Percentiles rank a stretch among this genome's conserved stretches.
Evolutionary conservation across 192 early-diverging fungal species (phyloP).

Genomic region (Podila epicladia): DNA sequence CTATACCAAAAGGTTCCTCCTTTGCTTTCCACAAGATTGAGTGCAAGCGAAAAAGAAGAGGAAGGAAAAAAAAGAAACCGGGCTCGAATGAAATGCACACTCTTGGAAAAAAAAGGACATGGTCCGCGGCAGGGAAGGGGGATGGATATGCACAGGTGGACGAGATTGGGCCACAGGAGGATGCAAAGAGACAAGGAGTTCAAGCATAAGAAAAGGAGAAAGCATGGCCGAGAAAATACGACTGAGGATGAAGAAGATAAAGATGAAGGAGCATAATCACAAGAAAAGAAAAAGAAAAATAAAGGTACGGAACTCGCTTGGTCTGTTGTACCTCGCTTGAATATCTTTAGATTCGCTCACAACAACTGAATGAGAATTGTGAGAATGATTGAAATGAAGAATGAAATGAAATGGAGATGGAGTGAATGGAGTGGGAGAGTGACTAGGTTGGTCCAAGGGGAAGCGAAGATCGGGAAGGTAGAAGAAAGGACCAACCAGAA

Average conservation of each 20-base stretch:
- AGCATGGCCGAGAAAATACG: neutral
- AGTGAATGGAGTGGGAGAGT: no score
- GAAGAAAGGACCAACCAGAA: no score
- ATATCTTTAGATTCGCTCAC: no score
- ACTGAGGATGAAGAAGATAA: neutral
- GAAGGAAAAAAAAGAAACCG: neutral
- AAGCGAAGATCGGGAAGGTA: no score
- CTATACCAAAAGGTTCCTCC: no score
- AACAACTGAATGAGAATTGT: no score
- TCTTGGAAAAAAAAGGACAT: neutral
- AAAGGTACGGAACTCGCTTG: neutral
- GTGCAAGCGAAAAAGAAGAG: neutral
- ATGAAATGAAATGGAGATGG: no score
- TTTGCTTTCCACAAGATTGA: neutral
- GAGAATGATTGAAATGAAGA: no score
- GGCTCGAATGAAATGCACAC: neutral
- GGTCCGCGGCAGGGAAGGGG: conserved; percentile 7
- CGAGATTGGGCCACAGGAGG: neutral
- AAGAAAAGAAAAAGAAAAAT: neutral
- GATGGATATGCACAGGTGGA: neutral
- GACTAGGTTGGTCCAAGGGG: no score
- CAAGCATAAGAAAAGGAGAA: neutral
- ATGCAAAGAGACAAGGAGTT: neutral
- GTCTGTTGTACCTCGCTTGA: no score
- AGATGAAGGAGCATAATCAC: neutral